A percentile compares a stretch with the other conserved stretches of the same genome.
phyloP scores from a whole-genome alignment of 192 early-diverging fungal species.

The Endogone sp. region DNA sequence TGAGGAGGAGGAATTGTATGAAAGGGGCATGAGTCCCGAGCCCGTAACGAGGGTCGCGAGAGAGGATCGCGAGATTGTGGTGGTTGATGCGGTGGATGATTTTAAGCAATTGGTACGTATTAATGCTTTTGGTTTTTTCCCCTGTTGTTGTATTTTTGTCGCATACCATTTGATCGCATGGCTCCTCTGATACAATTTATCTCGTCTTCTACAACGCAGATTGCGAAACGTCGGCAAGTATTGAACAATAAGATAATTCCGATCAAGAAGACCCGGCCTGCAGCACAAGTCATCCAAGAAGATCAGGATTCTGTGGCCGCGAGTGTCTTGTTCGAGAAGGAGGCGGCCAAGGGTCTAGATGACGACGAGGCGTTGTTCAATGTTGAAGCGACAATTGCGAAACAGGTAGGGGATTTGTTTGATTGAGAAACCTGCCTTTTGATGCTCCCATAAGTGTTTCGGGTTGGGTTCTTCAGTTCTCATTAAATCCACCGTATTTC shows the following conservation, averaged over 20 bases:
- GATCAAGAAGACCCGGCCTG: conserved; percentile 28
- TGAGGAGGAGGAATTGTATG: conserved; percentile 56
- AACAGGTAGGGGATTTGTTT: conserved; percentile 35
- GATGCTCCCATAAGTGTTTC: too few relatives aligned
- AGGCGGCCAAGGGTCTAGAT: conserved; percentile 71
- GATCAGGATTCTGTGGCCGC: conserved; percentile 33
- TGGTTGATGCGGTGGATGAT: conserved; percentile 61
- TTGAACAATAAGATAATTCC: conserved; percentile 52
- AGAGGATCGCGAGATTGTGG: conserved; percentile 50
- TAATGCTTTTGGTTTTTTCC: neutral
- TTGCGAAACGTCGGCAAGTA: conserved; percentile 48
- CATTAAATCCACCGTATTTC: neutral
- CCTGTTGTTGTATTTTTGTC: neutral
- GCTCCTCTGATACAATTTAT: neutral
- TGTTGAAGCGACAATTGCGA: conserved; percentile 63
- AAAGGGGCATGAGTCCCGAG: conserved; percentile 60
- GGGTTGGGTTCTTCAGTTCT: too few relatives aligned
- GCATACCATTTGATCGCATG: neutral
- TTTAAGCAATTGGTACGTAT: conserved; percentile 53
- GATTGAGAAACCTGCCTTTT: conserved; percentile 1
- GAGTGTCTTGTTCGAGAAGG: conserved; percentile 61
- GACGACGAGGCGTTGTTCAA: conserved; percentile 79
- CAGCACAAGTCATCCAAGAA: conserved; percentile 1
- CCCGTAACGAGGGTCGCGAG: conserved; percentile 39
- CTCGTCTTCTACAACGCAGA: conserved; percentile 12